Evolutionary conservation across 2,329 filamentous ascomycete species (phyloP).

Genomic region (Neurospora sp.): DNA sequence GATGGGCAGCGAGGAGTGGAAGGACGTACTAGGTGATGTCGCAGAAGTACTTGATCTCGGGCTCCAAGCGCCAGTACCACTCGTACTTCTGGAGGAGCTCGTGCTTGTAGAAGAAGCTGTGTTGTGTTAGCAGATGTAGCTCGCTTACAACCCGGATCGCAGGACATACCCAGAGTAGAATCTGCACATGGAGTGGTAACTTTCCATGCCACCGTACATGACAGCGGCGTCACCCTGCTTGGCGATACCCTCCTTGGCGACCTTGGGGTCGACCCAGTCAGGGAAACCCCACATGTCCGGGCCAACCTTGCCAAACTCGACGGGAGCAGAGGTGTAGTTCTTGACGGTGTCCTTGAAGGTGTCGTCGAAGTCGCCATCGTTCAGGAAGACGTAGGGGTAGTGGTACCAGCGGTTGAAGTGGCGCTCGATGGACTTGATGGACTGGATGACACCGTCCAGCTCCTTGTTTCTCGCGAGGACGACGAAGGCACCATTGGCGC

Average conservation of each 20-base stretch:
- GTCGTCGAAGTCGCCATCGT: conserved; percentile 93
- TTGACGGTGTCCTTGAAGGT: conserved; percentile 80
- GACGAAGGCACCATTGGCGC: conserved; percentile 92
- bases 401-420: conserved; percentile 99
- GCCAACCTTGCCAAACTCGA: conserved; percentile 93
- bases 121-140: conserved; percentile 14
- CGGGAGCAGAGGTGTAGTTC: conserved; percentile 79
- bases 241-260: conserved; percentile 89
- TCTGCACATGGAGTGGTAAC: conserved; percentile 97
- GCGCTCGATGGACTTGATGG: conserved; percentile 92
- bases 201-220: conserved; percentile 99
- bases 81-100: conserved; percentile 91
- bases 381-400: conserved; percentile 97
- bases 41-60: conserved; percentile 99
- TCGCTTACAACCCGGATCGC: neutral
- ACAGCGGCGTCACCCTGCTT: conserved; percentile 96
- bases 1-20: neutral
- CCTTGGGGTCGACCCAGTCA: conserved; percentile 89
- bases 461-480: conserved; percentile 95
- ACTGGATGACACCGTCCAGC: conserved; percentile 89
- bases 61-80: conserved; percentile 99
- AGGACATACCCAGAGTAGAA: conserved; percentile 86
- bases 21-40: conserved; percentile 86
- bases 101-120: conserved; percentile 91
- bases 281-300: conserved; percentile 91